phyloP scores from a whole-genome alignment of 2,329 filamentous ascomycete species.

The Talaromyces amestolkiae region DNA sequence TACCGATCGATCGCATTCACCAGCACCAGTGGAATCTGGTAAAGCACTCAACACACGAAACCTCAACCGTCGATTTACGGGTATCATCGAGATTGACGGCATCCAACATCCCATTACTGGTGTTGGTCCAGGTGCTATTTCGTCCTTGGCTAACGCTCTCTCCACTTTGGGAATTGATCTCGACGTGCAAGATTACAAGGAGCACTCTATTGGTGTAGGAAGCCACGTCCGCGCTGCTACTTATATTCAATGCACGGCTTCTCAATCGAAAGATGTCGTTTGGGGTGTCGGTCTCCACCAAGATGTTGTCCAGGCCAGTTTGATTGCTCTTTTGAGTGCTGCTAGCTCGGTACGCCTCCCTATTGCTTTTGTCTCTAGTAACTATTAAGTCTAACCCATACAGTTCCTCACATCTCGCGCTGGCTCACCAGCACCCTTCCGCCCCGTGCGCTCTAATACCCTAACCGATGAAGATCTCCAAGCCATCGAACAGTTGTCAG shows the following conservation, averaged over 20 bases:
- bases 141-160: slow-evolving; percentile 79
- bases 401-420: slow-evolving; percentile 69
- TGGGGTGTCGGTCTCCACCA: slow-evolving; percentile 93
- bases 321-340: slow-evolving; percentile 80
- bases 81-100: slow-evolving; percentile 78
- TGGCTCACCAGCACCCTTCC: slow-evolving; percentile 65
- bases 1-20: slow-evolving; percentile 74
- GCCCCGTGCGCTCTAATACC: slow-evolving; percentile 55
- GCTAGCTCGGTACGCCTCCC: slow-evolving; percentile 72
- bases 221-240: slow-evolving; percentile 87
- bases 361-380: not conserved
- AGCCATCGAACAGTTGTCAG: slow-evolving; percentile 42
- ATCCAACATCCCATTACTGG: slow-evolving; percentile 75
- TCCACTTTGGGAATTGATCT: slow-evolving; percentile 76
- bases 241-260: slow-evolving; percentile 82
- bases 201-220: slow-evolving; percentile 83
- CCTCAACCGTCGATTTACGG: slow-evolving; percentile 77
- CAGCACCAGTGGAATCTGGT: slow-evolving; percentile 64
- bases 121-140: slow-evolving; percentile 85
- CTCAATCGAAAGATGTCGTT: slow-evolving; percentile 63
- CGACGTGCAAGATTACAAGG: slow-evolving; percentile 92
- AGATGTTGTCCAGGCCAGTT: slow-evolving; percentile 84
- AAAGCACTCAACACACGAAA: slow-evolving; percentile 75
- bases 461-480: slow-evolving; percentile 45
- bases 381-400: not conserved